phyloP scores from a whole-genome alignment of 2,329 filamentous ascomycete genomes.

The Pseudocercospora fuligena region DNA sequence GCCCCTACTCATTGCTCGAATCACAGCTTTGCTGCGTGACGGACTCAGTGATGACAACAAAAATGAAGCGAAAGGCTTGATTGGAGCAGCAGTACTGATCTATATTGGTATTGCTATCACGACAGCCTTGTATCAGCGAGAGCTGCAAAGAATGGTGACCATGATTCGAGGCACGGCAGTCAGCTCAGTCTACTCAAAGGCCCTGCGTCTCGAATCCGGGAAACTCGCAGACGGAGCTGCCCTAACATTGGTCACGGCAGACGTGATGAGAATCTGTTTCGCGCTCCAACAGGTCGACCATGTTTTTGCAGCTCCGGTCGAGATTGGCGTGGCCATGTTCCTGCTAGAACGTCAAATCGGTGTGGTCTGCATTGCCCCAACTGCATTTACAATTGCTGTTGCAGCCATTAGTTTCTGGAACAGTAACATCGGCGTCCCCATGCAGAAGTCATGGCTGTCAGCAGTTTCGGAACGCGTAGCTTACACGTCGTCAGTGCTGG shows the following conservation, averaged over 20 bases:
- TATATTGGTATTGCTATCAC: conserved; percentile 26
- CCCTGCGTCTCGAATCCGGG: conserved; percentile 18
- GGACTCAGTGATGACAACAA: conserved; percentile 13
- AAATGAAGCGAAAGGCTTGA: conserved; percentile 21
- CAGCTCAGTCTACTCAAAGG: conserved; percentile 25
- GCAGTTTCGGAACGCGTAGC: conserved; percentile 25
- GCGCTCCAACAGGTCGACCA: conserved; percentile 25
- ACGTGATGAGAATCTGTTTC: conserved; percentile 26
- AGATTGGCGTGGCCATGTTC: conserved; percentile 30
- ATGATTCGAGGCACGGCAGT: conserved; percentile 27
- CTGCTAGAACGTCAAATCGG: conserved; percentile 29
- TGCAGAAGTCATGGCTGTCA: conserved; percentile 28
- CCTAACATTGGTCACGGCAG: conserved; percentile 30
- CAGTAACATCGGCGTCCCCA: conserved; percentile 22
- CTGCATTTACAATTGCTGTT: conserved; percentile 22
- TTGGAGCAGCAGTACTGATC: conserved; percentile 27
- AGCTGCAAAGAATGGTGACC: conserved; percentile 29
- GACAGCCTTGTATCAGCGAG: conserved; percentile 25
- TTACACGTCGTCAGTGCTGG: conserved; percentile 28
- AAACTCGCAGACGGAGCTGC: conserved; percentile 24
- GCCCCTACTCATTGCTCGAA: conserved; percentile 24
- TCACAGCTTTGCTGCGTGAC: conserved; percentile 20
- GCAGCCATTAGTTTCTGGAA: conserved; percentile 26
- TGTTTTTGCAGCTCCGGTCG: conserved; percentile 30
- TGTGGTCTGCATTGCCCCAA: conserved; percentile 27